Base-by-base conservation (phyloP, 805 yeast species). In the Barnettozyma pratensis region DNA sequence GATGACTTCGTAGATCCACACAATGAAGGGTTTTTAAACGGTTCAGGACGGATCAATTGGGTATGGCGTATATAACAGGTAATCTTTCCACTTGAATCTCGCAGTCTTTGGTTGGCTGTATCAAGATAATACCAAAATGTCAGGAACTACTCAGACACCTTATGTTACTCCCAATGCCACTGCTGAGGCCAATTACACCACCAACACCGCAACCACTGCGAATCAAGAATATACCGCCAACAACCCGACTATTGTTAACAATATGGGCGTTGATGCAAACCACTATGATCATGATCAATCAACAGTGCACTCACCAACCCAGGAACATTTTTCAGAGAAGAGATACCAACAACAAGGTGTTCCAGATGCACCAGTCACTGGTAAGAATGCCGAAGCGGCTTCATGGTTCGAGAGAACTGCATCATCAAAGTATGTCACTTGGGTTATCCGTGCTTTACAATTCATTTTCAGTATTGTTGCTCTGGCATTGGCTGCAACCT, bases 401-500 rank as follows among this genome's bases (percentile, higher is more conserved):
- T 5, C 11, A 43, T 27, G 42, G 50, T 14, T 41, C 42, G 36
- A 25, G 11, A 38, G 40, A n/a, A 37, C 19, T 5, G 6, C 12
- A 7, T 9, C 42, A 2, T 25, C 39, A 4, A 54, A 49, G 12
- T 14, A 41, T 8, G 25, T 54, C 7, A 47, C 53, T 9, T 57
- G 53, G 48, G 50, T 41, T 1, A 34, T 58, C 3, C 52, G 66
- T 41, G 45, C 54, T 10, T 30, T 54, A 5, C 64, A 69, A 47
- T 58, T 65, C 26, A 52, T 59, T 7, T 56, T 60, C 31, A 57
- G 64, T 7, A 57, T 57, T 14, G 41, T 68, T 12, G 59, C 67
- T 0, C 54, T 69, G 48, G 68, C 66, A 0, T 47, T 64, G 12
- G 56, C 68, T 1, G 53, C 63, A 6, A 51, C 47, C 38, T 61